These are phyloP conservation scores for Candida sp. DNA, from an alignment of 1,139 yeast species.

Conservation along the genomic window DNA sequence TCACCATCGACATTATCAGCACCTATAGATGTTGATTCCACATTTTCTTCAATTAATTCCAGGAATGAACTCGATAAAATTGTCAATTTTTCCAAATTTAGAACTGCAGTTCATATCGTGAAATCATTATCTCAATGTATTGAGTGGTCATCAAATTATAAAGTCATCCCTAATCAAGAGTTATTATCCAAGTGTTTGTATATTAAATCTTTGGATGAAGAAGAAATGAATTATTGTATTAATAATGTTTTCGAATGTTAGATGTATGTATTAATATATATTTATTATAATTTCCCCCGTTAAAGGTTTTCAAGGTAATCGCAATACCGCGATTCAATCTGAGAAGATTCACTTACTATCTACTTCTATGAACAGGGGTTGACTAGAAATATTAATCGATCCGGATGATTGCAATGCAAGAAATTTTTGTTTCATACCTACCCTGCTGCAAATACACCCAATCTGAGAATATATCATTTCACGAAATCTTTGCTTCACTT, in stretches of 20 bases:
- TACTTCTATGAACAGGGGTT: no score
- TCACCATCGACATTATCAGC: slow-evolving; percentile 3
- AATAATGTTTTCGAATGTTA: slow-evolving; percentile 1
- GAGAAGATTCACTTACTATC: no score
- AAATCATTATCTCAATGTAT: slow-evolving; percentile 78
- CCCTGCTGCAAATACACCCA: no score
- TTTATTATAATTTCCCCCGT: no score
- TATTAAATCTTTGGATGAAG: slow-evolving; percentile 70
- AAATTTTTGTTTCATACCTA: no score
- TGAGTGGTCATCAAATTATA: slow-evolving; percentile 77
- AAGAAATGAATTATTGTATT: slow-evolving; percentile 57
- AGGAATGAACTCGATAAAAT: slow-evolving; percentile 34
- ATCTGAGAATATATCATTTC: no score
- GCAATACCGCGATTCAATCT: no score
- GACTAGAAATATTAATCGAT: no score
- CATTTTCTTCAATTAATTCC: slow-evolving; percentile 9
- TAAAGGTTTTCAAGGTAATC: no score
- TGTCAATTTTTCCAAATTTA: slow-evolving; percentile 75
- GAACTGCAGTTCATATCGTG: slow-evolving; percentile 75
- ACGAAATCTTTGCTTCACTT: no score
- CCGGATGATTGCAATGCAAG: neutral
- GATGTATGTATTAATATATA: neutral
- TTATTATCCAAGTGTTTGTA: slow-evolving; percentile 80
- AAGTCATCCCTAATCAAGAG: slow-evolving; percentile 48
- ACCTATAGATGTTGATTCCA: slow-evolving; percentile 8